Conservation (phyloP, 441 rosid genomes). For the Syzygium syzygioides region DNA sequence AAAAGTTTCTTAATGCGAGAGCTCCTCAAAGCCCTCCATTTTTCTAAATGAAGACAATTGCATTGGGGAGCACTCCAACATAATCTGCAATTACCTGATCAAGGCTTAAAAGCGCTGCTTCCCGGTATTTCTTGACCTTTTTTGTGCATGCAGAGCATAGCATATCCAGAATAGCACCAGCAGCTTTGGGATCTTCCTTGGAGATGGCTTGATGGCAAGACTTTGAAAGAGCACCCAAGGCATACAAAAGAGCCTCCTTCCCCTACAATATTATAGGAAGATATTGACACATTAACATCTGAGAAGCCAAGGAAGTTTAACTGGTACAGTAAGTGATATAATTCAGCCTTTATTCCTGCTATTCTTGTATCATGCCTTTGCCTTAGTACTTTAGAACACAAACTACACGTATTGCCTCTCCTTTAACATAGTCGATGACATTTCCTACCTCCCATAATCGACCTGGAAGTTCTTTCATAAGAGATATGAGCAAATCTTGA, state of each 20-base stretch:
- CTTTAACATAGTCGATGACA: neutral
- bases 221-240: slow-evolving; percentile 67
- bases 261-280: slow-evolving; percentile 43
- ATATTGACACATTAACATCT: neutral
- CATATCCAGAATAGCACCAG: slow-evolving; percentile 53
- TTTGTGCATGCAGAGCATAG: slow-evolving; percentile 74
- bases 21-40: neutral
- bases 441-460: slow-evolving; percentile 85
- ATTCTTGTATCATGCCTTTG: neutral
- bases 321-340: neutral
- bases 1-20: neutral
- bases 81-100: slow-evolving; percentile 48
- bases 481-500: slow-evolving; percentile 50
- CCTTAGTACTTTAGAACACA: neutral
- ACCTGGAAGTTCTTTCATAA: slow-evolving; percentile 83
- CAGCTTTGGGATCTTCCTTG: slow-evolving; percentile 47
- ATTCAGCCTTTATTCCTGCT: neutral
- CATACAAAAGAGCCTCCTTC: slow-evolving; percentile 77
- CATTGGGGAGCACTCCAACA: neutral
- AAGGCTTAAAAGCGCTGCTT: slow-evolving; percentile 74
- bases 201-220: slow-evolving; percentile 77
- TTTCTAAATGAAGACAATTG: neutral
- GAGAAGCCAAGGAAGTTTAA: neutral
- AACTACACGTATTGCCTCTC: neutral
- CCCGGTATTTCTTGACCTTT: slow-evolving; percentile 74